phyloP scores from a whole-genome alignment of 2,329 filamentous ascomycete species.

The Chaetomiaceae sp. region DNA sequence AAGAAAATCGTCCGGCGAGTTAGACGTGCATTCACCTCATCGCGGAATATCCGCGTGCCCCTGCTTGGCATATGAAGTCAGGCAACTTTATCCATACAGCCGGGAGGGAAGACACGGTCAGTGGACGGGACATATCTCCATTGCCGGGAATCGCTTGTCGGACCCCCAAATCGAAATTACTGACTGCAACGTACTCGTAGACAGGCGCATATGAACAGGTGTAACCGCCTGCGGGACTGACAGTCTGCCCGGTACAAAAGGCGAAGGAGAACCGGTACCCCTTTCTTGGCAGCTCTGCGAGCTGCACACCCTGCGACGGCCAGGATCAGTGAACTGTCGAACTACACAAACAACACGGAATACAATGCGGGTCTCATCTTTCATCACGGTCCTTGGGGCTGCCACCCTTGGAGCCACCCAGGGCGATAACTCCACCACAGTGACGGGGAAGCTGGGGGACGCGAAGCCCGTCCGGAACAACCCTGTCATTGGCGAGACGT shows the following conservation, averaged over 20 bases:
- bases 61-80: not conserved
- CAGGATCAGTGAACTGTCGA: too few relatives aligned
- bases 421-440: constrained; percentile 5
- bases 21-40: not conserved
- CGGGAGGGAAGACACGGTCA: constrained; percentile 3
- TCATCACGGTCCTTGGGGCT: constrained; percentile 14
- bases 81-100: constrained; percentile 21
- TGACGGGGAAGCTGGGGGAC: constrained; percentile 23
- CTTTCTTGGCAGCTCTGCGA: too few relatives aligned
- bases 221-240: too few relatives aligned
- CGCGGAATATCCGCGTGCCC: not conserved
- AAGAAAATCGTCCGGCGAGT: not conserved
- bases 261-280: too few relatives aligned
- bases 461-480: constrained; percentile 22
- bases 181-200: not conserved
- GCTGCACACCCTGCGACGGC: too few relatives aligned
- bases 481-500: constrained; percentile 21
- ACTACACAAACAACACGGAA: too few relatives aligned
- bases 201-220: too few relatives aligned
- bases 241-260: too few relatives aligned
- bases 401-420: constrained; percentile 16
- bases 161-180: constrained; percentile 5
- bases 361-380: not conserved
- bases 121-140: constrained; percentile 1
- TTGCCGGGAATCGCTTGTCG: not conserved